Conservation (phyloP, 176 grass and related monocot species). For the Musa acuminata region DNA sequence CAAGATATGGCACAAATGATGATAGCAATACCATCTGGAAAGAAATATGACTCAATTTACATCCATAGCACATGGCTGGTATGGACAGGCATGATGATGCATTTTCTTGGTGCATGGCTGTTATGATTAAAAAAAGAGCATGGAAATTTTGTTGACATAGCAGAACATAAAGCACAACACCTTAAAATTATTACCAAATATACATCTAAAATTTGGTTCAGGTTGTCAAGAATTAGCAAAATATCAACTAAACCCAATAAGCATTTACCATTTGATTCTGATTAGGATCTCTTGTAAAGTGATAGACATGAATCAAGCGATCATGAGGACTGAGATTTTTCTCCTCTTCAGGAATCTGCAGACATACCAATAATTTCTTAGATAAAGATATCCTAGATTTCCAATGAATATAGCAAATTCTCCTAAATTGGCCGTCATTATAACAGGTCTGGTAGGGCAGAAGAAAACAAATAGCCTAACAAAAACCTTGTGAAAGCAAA, state of each 20-base stretch:
- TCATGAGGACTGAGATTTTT: slow-evolving; percentile 36
- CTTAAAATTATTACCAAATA: background rate
- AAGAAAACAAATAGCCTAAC: background rate
- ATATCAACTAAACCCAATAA: background rate
- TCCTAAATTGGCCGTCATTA: background rate
- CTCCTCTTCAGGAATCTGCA: slow-evolving; percentile 52
- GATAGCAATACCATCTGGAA: background rate
- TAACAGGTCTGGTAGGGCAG: background rate
- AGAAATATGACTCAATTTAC: background rate
- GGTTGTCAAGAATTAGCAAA: background rate
- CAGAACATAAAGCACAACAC: background rate
- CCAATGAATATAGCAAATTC: background rate
- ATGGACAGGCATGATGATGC: background rate
- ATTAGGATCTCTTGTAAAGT: slow-evolving; percentile 43
- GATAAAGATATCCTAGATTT: background rate
- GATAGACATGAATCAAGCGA: slow-evolving; percentile 59
- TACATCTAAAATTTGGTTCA: background rate
- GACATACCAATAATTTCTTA: background rate
- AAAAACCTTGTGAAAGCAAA: background rate
- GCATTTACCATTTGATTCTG: slow-evolving; percentile 22
- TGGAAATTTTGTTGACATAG: too few relatives aligned
- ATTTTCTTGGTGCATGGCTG: background rate
- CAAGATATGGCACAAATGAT: background rate
- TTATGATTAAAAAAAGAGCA: background rate
- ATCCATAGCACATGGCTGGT: background rate